Conservation (phyloP, 495 filamentous ascomycete genomes). For the Xylaria nigripes region DNA sequence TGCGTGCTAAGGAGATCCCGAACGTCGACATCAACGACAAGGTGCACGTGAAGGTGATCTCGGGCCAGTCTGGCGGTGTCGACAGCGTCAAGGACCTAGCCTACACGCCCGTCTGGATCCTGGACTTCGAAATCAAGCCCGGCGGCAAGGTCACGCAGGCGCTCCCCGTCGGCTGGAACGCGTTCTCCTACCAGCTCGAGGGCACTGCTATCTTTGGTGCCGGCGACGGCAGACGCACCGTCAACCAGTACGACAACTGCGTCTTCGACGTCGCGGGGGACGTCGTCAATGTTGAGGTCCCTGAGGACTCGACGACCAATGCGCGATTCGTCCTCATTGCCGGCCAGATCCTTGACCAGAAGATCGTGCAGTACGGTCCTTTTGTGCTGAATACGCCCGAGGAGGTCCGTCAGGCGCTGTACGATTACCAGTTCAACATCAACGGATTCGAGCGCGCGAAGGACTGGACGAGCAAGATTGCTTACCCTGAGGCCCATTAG, state of each 20-base stretch:
- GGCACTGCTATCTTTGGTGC: conserved; percentile 63
- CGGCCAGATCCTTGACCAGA: conserved; percentile 80
- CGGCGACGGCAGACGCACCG: conserved; percentile 44
- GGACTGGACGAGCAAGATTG: conserved; percentile 88
- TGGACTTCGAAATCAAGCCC: conserved; percentile 76
- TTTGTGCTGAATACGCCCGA: conserved; percentile 82
- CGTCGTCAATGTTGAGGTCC: conserved; percentile 59
- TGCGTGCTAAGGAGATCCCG: conserved; percentile 71
- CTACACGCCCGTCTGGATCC: conserved; percentile 90
- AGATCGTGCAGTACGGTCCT: conserved; percentile 91
- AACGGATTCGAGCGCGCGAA: conserved; percentile 88
- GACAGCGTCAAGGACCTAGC: conserved; percentile 83
- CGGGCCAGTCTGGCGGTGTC: conserved; percentile 70
- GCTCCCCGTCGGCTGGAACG: conserved; percentile 78
- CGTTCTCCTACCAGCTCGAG: conserved; percentile 75
- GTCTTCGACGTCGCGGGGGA: conserved; percentile 81
- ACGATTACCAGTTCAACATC: conserved; percentile 71
- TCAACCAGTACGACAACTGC: conserved; percentile 76
- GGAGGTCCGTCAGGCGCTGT: conserved; percentile 82
- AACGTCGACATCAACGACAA: conserved; percentile 56
- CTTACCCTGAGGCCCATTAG: no score
- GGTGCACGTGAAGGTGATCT: conserved; percentile 82
- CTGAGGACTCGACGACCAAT: conserved; percentile 55
- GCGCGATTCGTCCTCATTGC: conserved; percentile 72
- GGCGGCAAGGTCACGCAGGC: conserved; percentile 66